Conservation (phyloP, 345 rosid genomes). For the Eucalyptus regnans region DNA sequence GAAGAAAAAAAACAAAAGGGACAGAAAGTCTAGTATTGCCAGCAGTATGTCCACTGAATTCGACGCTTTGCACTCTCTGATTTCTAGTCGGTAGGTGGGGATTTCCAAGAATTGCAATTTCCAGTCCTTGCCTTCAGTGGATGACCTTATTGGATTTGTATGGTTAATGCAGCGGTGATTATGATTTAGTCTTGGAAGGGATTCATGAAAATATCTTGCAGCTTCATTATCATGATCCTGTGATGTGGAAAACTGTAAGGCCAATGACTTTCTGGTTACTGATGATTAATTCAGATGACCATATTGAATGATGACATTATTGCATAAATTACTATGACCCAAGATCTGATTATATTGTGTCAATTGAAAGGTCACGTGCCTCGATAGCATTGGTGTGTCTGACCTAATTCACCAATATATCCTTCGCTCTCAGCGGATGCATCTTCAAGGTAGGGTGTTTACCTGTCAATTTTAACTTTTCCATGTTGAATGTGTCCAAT, state of each 20-base stretch:
- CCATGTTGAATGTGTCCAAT: background rate
- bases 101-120: background rate
- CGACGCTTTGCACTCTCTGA: slow-evolving; percentile 47
- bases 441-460: slow-evolving; percentile 43
- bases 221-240: slow-evolving; percentile 88
- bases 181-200: slow-evolving; percentile 78
- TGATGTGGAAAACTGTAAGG: slow-evolving; percentile 67
- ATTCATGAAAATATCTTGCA: slow-evolving; percentile 80
- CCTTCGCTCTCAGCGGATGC: slow-evolving; percentile 69
- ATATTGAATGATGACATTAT: background rate
- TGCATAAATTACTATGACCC: background rate
- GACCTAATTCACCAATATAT: slow-evolving; percentile 57
- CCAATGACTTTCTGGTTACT: background rate
- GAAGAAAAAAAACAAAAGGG: slow-evolving; percentile 50
- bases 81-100: slow-evolving; percentile 55
- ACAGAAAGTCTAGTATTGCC: slow-evolving; percentile 18
- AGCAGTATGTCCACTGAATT: slow-evolving; percentile 33
- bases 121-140: background rate
- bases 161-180: slow-evolving; percentile 66
- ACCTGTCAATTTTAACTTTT: background rate
- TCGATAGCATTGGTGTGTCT: slow-evolving; percentile 43
- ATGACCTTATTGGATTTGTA: slow-evolving; percentile 1
- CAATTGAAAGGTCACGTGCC: slow-evolving; percentile 43
- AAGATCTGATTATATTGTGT: background rate
- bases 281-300: background rate